Evolutionary conservation across 495 filamentous ascomycete genomes (phyloP), one percentile per base, ranked within the genome.

Genomic region (Pyronema omphalodes): DNA sequence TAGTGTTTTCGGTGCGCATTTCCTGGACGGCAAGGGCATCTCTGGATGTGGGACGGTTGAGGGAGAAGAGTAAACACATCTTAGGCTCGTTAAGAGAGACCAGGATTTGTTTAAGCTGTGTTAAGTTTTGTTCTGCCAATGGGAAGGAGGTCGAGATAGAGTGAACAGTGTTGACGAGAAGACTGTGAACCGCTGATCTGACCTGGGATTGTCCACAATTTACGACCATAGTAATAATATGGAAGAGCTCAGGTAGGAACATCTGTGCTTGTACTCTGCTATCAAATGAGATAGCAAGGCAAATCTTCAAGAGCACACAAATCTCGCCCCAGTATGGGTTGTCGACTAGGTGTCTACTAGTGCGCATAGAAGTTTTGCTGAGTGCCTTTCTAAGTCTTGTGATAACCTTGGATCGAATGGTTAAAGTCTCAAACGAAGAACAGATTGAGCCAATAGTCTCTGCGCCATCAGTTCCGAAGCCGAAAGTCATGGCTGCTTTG

Each of bases 291-390:
- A 79, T 69, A 11, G 76, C 76, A 18, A 80, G 69, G 52, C 74
- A 79, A 52, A 81, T 76, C 39, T 77, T 74, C 45, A 82, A 68
- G 9, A 82, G 64, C 39, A 81, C 72, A 59, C 76, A 77, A 36
- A 81, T 73, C 65, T 82, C 79, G 45, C 68, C 68, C 79, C 79
- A 82, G 12, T 79, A 75, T 1, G 73, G 68, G 56, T 80, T 80
- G 34, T 82, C 79, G 9, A 74, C 73, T 3, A 82, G 69, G 54
- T 74, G 68, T 57, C 73, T 72, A 3, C 77, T 81, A 40, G 79
- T 74, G 23, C 78, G 70, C 54, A 80, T 59, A 11, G 77, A 78
- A n/a, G 75, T 76, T 54, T 76, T 72, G 55, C 79, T 80, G 48
- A 82, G 64, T 18, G 76, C 74, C 66, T 81, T 82, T 23, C 79